These are phyloP conservation scores for Cladosporium sp. DNA, from an alignment of 2,329 filamentous ascomycete species.

Conservation along the genomic window DNA sequence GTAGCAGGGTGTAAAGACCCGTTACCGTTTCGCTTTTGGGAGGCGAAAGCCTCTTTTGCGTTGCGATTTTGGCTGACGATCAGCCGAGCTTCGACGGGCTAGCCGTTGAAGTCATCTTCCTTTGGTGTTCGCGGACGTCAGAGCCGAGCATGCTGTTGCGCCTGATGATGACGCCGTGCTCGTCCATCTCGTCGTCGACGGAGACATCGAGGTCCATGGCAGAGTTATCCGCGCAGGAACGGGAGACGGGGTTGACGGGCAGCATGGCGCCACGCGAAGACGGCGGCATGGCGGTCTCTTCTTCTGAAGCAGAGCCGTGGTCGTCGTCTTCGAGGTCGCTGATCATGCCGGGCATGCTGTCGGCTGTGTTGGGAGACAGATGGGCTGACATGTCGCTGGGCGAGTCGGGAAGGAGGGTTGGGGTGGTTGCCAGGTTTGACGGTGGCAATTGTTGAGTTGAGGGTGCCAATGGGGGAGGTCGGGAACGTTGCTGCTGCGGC, in stretches of 20 bases:
- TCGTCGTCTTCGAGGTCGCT: slow-evolving; percentile 50
- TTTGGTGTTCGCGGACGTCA: slow-evolving; percentile 13
- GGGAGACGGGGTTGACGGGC: slow-evolving; percentile 20
- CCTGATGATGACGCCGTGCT: slow-evolving; percentile 32
- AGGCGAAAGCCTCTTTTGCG: background rate
- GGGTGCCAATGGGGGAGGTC: slow-evolving; percentile 30
- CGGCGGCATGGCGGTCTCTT: slow-evolving; percentile 11
- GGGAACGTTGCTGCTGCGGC: slow-evolving; percentile 19
- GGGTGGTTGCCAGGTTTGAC: background rate
- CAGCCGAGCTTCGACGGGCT: slow-evolving; percentile 11
- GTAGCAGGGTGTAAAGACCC: background rate
- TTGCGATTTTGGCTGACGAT: background rate
- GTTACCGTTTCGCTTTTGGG: background rate
- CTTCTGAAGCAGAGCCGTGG: slow-evolving; percentile 29
- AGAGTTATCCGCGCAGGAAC: slow-evolving; percentile 30
- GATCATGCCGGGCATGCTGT: slow-evolving; percentile 48
- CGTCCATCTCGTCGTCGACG: slow-evolving; percentile 33
- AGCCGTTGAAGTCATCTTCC: slow-evolving; percentile 9
- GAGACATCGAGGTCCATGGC: slow-evolving; percentile 33
- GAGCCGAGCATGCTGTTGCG: slow-evolving; percentile 28
- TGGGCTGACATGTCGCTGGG: slow-evolving; percentile 9
- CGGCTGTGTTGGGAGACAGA: slow-evolving; percentile 44
- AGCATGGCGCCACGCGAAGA: slow-evolving; percentile 23
- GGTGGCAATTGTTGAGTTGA: background rate
- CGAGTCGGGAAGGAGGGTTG: slow-evolving; percentile 1